Conservation (phyloP, 352 stramenopile genomes). For the Pythium biforme region DNA sequence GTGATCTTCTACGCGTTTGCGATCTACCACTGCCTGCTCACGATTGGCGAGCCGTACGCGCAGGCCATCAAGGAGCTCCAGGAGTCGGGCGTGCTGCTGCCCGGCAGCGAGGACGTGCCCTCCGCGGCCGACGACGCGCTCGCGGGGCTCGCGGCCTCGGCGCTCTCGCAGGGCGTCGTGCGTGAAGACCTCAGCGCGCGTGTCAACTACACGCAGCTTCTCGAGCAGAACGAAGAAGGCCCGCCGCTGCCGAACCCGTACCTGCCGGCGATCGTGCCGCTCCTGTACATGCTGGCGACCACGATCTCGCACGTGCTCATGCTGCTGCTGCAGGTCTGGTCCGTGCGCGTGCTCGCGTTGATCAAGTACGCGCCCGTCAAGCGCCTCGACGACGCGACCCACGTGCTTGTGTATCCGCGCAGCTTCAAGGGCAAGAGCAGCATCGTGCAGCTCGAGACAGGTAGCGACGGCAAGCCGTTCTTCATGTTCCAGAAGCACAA, state of each 20-base stretch:
- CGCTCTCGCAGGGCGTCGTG: constrained; percentile 68
- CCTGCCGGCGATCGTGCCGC: constrained; percentile 85
- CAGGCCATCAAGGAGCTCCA: constrained; percentile 76
- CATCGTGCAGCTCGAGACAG: constrained; percentile 71
- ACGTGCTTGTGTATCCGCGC: constrained; percentile 79
- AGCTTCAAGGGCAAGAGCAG: constrained; percentile 88
- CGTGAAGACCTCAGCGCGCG: constrained; percentile 43
- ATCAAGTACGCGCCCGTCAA: constrained; percentile 84
- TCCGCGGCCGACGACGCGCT: constrained; percentile 41
- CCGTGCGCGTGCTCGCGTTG: constrained; percentile 68
- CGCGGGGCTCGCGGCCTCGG: constrained; percentile 58
- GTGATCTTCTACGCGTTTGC: constrained; percentile 45
- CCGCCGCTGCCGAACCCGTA: constrained; percentile 89
- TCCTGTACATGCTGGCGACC: constrained; percentile 83
- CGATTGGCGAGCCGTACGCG: constrained; percentile 46
- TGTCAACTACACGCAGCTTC: constrained; percentile 61
- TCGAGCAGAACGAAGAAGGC: constrained; percentile 53
- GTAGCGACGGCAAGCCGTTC: constrained; percentile 45
- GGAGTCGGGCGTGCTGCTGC: constrained; percentile 50
- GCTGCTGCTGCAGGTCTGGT: constrained; percentile 89
- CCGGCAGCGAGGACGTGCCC: constrained; percentile 21
- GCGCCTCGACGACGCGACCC: constrained; percentile 60
- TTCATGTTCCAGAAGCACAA: constrained; percentile 91
- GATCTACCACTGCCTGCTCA: constrained; percentile 43
- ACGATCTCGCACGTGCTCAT: constrained; percentile 85